A percentile compares a stretch with the other conserved stretches of the same genome.
Evolutionary conservation across 2,329 filamentous ascomycete species (phyloP).

Genomic region (Anisogramma anomala): DNA sequence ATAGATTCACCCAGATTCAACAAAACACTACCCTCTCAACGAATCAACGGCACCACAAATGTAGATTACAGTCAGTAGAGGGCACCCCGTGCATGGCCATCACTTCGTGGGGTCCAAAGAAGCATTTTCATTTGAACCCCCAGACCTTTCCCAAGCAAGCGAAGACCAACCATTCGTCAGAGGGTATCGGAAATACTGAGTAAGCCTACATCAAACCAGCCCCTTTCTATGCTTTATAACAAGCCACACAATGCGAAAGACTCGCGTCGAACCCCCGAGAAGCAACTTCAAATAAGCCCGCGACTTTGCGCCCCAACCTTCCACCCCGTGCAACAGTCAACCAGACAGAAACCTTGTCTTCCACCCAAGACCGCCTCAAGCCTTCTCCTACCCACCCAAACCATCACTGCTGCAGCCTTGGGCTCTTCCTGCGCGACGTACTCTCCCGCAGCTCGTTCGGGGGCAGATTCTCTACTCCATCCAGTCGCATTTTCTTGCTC

Average conservation of each 20-base stretch:
- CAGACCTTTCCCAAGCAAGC: no score
- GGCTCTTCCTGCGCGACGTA: conserved; percentile 42
- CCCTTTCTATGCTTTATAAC: background rate
- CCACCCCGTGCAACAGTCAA: conserved; percentile 7
- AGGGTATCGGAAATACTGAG: conserved; percentile 14
- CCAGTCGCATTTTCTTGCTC: conserved; percentile 26
- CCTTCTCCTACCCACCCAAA: background rate
- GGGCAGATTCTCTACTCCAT: conserved; percentile 42
- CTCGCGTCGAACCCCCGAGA: no score
- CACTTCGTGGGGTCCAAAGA: no score
- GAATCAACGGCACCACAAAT: no score
- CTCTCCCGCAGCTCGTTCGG: conserved; percentile 34
- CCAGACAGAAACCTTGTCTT: conserved; percentile 4
- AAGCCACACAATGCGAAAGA: background rate
- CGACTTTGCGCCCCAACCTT: no score
- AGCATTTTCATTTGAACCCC: no score
- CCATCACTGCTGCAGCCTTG: conserved; percentile 28
- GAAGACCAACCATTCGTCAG: no score
- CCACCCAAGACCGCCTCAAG: background rate
- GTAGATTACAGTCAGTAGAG: no score
- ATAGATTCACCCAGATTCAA: no score
- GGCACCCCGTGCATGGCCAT: no score
- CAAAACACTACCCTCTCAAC: no score
- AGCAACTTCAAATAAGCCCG: no score
- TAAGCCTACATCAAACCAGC: conserved; percentile 11